Evolutionary conservation across 164 flowering plant species (phyloP).

Genomic region (Vitis cinerea): DNA sequence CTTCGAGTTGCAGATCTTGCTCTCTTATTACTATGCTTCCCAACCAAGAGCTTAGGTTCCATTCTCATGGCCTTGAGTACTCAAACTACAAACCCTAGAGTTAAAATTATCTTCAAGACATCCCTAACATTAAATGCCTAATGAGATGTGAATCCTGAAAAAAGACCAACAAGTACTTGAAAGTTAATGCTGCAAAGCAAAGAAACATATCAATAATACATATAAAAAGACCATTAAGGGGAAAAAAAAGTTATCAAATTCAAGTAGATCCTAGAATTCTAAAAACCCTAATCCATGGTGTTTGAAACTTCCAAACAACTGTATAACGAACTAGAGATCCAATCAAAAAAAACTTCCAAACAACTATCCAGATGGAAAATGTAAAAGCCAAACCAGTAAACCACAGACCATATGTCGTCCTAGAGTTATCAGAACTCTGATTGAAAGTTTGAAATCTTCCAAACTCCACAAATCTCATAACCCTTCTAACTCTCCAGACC

Average conservation of each 20-base stretch:
- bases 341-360: background rate
- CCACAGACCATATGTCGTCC: too few species aligned
- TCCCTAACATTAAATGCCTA: background rate
- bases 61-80: background rate
- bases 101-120: background rate
- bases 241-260: too few species aligned
- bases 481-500: background rate
- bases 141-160: background rate
- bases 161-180: background rate
- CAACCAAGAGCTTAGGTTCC: background rate
- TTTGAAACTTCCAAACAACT: background rate
- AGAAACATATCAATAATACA: background rate
- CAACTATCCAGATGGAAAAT: too few species aligned
- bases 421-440: too few species aligned
- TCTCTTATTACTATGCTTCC: background rate
- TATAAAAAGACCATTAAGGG: too few species aligned
- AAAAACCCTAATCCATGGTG: background rate
- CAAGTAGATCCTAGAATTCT: background rate
- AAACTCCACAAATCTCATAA: too few species aligned
- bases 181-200: background rate
- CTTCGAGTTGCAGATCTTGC: background rate
- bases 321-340: too few species aligned
- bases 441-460: background rate
- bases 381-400: too few species aligned
- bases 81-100: background rate